Base-by-base conservation (phyloP, 2,329 filamentous ascomycete genomes). In the Exserohilum rostratum region DNA sequence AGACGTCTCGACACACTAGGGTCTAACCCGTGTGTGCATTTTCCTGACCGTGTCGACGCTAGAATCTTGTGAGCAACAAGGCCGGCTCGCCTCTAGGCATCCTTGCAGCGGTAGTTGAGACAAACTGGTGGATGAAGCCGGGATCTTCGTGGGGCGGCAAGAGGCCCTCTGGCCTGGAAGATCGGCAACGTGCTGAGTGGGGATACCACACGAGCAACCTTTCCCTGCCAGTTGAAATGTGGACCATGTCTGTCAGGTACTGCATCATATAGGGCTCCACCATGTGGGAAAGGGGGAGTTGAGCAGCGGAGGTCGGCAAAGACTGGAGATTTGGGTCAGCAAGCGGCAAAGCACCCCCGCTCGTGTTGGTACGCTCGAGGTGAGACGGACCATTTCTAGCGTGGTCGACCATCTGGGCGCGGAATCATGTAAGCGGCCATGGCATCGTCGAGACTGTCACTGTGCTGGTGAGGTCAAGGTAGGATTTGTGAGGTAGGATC, bases 1-100 rank as follows among this genome's bases (percentile, higher is more conserved):
- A 57, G 25, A 50, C 45, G 53, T 59, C 53, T 50, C 56, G 46
- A 50, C 56, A 50, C 56, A 57, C 46, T 47, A 53, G 46, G 31
- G 34, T 34, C 49, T 27, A 35, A 47, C 25, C 43, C 50, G 29
- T 25, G 22, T 34, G 39, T 53, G 39, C 27, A 18, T 35, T 25
- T 46, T 35, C 51, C 43, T 44, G 33, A 42, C 44, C 40, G 30
- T 30, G n/a, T 20, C 27, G 27, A 43, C 56, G 56, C 56, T 58
- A 58, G 48, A 53, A 53, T 56, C 5, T 29, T 53, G 53, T 46
- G 20, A 58, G 56, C 49, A 57, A 43, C 11, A 56, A 50, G 40
- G 34, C 56, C 56, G 53, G 56, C 12, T 30, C 35, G 37, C 25
- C 27, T 42, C 33, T 56, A 27, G 30, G 35, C 43, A 53, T 53